These are phyloP conservation scores for Plasmodium sp. DNA, from an alignment of 169 alveolate genomes.

Conservation along the genomic window DNA sequence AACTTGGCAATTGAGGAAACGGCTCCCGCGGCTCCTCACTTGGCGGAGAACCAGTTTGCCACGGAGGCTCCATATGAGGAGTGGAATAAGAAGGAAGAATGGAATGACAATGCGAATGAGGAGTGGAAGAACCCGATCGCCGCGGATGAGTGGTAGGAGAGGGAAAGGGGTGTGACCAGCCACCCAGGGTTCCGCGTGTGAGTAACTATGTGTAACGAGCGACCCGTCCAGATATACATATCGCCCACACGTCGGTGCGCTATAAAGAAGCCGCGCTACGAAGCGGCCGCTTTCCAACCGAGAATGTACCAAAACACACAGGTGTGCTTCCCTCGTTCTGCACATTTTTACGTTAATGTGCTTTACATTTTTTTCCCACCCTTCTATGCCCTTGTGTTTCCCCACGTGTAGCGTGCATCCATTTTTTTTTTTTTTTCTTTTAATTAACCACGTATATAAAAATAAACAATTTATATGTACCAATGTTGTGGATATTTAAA, in stretches of 20 bases:
- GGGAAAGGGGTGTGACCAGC: background rate
- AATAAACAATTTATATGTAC: background rate
- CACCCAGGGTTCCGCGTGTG: background rate
- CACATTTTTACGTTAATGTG: background rate
- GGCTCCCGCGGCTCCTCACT: constrained; percentile 70
- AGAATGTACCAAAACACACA: background rate
- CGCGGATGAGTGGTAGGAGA: constrained; percentile 56
- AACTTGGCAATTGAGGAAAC: constrained; percentile 74
- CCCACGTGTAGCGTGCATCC: background rate
- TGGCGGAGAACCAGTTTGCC: constrained; percentile 57
- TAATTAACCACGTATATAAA: background rate
- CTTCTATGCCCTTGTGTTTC: background rate
- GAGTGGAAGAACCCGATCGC: constrained; percentile 73
- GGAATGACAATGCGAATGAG: constrained; percentile 73
- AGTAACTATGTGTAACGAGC: background rate
- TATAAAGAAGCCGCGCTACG: background rate
- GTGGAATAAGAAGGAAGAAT: constrained; percentile 73
- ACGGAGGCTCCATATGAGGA: constrained; percentile 74
- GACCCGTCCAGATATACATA: background rate
- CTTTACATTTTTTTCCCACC: background rate
- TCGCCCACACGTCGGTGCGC: background rate
- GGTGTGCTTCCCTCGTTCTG: background rate
- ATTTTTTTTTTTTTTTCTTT: background rate
- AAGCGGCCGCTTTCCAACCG: background rate
- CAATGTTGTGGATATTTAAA: background rate